Conservation (phyloP, 2,329 filamentous ascomycete genomes). For the Alternaria conjuncta region DNA sequence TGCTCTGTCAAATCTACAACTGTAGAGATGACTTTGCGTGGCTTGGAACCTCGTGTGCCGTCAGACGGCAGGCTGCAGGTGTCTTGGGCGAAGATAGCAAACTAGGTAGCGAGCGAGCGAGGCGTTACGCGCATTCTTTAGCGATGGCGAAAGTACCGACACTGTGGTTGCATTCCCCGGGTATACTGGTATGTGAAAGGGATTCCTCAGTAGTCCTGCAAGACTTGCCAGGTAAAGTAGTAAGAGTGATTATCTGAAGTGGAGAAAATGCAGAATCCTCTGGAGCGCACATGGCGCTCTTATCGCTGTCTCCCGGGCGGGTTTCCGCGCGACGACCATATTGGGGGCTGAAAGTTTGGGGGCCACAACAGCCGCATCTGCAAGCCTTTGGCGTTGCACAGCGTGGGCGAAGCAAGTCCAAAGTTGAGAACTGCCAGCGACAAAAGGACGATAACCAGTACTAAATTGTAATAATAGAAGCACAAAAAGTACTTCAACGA, state of each 20-base stretch:
- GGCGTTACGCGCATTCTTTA: neutral
- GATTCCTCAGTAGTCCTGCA: neutral
- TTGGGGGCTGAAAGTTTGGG: conserved; percentile 16
- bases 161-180: neutral
- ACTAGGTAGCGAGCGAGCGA: neutral
- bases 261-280: neutral
- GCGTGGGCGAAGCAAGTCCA: neutral
- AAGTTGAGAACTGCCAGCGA: too few relatives aligned
- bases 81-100: neutral
- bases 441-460: neutral
- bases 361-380: conserved; percentile 5
- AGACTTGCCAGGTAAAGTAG: neutral
- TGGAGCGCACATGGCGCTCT: neutral
- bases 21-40: neutral
- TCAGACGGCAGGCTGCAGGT: neutral
- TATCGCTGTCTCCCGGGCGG: neutral
- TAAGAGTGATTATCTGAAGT: neutral
- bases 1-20: neutral
- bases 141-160: neutral
- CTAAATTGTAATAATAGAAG: neutral
- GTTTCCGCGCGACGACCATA: neutral
- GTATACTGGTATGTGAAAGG: neutral
- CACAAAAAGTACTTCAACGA: neutral
- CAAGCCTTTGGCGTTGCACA: neutral
- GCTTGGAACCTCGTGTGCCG: neutral